phyloP scores from a whole-genome alignment of 257 asterid species.

The Gentiana straminea region DNA sequence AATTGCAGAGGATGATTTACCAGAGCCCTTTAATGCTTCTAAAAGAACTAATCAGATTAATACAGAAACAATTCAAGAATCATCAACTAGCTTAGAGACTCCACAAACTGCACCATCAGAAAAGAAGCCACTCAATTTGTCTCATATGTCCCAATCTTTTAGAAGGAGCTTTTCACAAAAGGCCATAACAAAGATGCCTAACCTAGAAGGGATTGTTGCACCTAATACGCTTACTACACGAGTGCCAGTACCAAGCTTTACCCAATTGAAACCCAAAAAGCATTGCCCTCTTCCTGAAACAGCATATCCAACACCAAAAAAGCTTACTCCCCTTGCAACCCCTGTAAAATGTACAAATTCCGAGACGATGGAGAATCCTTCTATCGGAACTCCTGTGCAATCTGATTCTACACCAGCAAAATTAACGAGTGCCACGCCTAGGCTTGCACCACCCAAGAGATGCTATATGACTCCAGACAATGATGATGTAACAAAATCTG shows the following conservation, averaged over 20 bases:
- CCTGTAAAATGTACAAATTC: constrained; percentile 34
- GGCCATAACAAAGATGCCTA: constrained; percentile 9
- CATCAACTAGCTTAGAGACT: constrained; percentile 11
- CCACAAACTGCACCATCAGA: constrained; percentile 5
- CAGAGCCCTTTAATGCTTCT: constrained; percentile 38
- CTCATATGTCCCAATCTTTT: constrained; percentile 51
- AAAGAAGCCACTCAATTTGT: constrained; percentile 18
- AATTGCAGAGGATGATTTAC: constrained; percentile 62
- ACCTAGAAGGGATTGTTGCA: constrained; percentile 12
- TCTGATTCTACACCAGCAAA: constrained; percentile 43
- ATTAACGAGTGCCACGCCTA: constrained; percentile 57
- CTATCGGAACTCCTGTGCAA: constrained; percentile 39
- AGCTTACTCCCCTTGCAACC: not conserved
- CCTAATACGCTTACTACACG: constrained; percentile 12
- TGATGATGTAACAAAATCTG: constrained; percentile 29
- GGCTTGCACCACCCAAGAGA: constrained; percentile 51
- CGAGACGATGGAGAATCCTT: constrained; percentile 12
- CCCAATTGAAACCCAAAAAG: not conserved
- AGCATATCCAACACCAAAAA: not conserved
- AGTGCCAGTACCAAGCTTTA: constrained; percentile 6
- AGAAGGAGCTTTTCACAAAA: constrained; percentile 32
- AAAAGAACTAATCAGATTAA: constrained; percentile 19
- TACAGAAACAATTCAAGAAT: constrained; percentile 10
- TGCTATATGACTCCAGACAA: constrained; percentile 62
- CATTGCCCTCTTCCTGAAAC: constrained; percentile 5